phyloP scores from a whole-genome alignment of 257 asterid species.

The Cruciata laevipes region DNA sequence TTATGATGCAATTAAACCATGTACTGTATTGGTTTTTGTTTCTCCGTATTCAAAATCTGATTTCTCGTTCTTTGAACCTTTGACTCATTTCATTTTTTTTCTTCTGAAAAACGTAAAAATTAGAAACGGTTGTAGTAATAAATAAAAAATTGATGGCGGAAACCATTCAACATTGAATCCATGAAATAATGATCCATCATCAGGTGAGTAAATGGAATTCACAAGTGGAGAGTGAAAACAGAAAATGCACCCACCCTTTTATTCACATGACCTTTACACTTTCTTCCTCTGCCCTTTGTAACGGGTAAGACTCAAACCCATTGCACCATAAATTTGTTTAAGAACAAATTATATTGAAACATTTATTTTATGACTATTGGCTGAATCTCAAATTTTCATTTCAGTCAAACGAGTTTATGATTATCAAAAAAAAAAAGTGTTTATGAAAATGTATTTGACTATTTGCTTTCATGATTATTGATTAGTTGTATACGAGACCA shows the following conservation, averaged over 20 bases:
- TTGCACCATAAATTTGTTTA: no score
- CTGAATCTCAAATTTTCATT: no score
- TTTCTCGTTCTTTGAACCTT: not conserved
- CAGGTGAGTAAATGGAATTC: slow-evolving; percentile 7
- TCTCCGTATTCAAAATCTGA: not conserved
- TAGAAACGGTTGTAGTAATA: not conserved
- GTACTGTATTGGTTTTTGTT: no score
- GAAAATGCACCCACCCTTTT: slow-evolving; percentile 14
- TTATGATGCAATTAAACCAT: no score
- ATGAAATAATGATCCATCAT: not conserved
- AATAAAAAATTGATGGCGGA: not conserved
- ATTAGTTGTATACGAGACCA: no score
- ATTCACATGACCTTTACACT: slow-evolving; percentile 26
- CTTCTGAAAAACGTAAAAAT: not conserved
- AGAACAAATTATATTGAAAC: no score
- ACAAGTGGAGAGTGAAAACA: slow-evolving; percentile 14
- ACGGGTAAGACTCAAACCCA: slow-evolving; percentile 1
- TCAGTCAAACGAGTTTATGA: no score
- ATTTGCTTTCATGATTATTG: no score
- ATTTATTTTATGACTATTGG: no score
- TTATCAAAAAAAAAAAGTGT: no score
- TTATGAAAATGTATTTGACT: no score
- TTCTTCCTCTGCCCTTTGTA: slow-evolving; percentile 10
- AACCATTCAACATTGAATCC: not conserved
- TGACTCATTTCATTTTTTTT: not conserved